Evolutionary conservation across 306 rosid genomes (phyloP).

Genomic region (Herpetospermum pedunculosum): DNA sequence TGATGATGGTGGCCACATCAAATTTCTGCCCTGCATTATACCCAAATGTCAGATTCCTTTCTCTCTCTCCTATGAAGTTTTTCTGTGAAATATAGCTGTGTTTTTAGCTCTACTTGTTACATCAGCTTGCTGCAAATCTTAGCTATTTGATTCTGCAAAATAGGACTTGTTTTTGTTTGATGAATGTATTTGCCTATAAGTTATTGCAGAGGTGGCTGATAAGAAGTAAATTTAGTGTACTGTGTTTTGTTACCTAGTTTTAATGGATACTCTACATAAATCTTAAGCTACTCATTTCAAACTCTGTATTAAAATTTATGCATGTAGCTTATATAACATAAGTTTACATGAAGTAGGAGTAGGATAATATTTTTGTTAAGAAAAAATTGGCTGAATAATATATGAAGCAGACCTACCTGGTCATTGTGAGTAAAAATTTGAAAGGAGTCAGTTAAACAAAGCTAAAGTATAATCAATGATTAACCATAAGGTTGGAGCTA

Average conservation of each 20-base stretch:
- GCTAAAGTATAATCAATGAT: not conserved
- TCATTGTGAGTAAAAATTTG: not conserved
- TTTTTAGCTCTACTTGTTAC: not conserved
- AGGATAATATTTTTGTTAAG: not conserved
- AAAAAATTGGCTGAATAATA: not conserved
- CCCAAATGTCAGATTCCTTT: slow-evolving; percentile 52
- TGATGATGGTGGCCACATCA: slow-evolving; percentile 12
- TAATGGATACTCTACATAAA: not conserved
- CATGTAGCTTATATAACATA: too few species aligned
- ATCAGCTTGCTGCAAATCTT: not conserved
- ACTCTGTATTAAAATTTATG: not conserved
- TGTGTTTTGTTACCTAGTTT: not conserved
- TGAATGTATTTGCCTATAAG: not conserved
- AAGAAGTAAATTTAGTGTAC: not conserved
- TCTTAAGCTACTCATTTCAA: not conserved
- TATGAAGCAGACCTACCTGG: not conserved
- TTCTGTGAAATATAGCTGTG: not conserved
- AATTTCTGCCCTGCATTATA: slow-evolving; percentile 73
- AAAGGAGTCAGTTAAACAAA: not conserved
- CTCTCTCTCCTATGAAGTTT: not conserved
- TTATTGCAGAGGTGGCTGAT: not conserved
- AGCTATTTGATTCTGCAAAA: not conserved
- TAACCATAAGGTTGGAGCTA: not conserved
- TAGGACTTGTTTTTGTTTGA: not conserved
- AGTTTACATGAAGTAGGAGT: not conserved